A percentile compares a stretch with the other conserved stretches of the same genome.
Conservation (phyloP, 2,329 filamentous ascomycete genomes). For the Alternaria sp. region DNA sequence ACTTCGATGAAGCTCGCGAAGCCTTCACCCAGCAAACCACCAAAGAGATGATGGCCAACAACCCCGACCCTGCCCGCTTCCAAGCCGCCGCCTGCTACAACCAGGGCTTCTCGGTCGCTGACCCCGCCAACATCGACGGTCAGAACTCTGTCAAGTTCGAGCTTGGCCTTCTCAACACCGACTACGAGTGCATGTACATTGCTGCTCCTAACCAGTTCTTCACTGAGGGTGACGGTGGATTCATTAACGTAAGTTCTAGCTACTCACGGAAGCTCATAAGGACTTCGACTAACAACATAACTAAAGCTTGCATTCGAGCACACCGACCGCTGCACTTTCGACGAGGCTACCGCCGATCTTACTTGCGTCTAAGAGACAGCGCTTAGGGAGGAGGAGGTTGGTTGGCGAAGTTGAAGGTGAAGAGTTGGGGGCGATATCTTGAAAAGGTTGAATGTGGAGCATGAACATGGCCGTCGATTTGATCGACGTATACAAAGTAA, state of each 20-base stretch:
- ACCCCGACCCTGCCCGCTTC: conserved; percentile 6
- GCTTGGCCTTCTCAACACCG: conserved; percentile 11
- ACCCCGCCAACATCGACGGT: conserved; percentile 4
- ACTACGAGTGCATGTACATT: conserved; percentile 15
- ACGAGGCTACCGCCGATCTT: conserved; percentile 10
- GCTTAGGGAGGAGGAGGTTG: not conserved
- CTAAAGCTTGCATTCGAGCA: conserved; percentile 4
- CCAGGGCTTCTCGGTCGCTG: conserved; percentile 1
- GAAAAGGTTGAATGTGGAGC: not conserved
- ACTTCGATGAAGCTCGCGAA: conserved; percentile 9
- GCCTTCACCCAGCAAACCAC: conserved; percentile 11
- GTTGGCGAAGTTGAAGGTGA: fast-evolving
- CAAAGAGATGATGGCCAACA: conserved; percentile 4
- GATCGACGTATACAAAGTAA: not conserved
- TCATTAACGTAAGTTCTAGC: not conserved
- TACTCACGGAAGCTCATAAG: not conserved
- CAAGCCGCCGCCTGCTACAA: conserved; percentile 13
- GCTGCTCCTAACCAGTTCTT: conserved; percentile 9
- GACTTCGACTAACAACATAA: not conserved
- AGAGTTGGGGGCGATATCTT: not conserved
- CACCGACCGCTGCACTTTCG: conserved; percentile 7
- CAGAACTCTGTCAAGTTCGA: conserved; percentile 7
- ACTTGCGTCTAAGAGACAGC: conserved; percentile 4
- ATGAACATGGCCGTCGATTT: not conserved
- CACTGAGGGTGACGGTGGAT: conserved; percentile 8